Evolutionary conservation across 2,329 filamentous ascomycete genomes (phyloP), one percentile per base, ranked within the genome.

Genomic region (Fusarium transvaalense): DNA sequence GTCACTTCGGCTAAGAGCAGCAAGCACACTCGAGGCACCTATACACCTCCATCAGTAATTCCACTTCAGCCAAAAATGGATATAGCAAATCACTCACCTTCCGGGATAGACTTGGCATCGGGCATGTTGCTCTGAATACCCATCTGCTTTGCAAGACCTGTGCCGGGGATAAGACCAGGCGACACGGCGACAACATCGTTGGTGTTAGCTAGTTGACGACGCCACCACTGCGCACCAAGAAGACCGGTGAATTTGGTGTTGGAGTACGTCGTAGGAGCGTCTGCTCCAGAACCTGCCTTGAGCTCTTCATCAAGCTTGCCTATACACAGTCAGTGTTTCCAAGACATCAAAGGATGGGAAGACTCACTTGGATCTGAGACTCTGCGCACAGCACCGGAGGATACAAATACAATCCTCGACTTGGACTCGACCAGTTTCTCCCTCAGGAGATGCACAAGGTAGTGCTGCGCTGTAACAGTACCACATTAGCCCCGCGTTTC

Each of bases 211-310:
- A 87, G 80, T 66, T 85, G 77, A 5, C 85, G 84, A 3, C 84
- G 83, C 85, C 85, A 87, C 84, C 84, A 87, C 47, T 87, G 84
- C 2, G 85, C 83, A 9, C 79, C 78, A 1, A 87, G 80, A 0
- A 87, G 78, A 64, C 84, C 83, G 1, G 81, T 76, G 58, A 87
- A 86, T 67, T 87, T 87, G 62, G 80, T 81, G 39, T 79, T 76
- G 10, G 66, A 23, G 63, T 87, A 87, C 10, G 81, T 75, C 0
- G 48, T 62, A 3, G 46, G 41, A 0, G 48, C 66, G 0, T 74
- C 68, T 0, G 74, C 73, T 5, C 79, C 81, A 0, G 83, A 81
- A 2, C 74, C 77, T 2, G 77, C 80, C 23, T 78, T 78, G 14
- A 85, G 73, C 31, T 83, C 76, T 0, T 75, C 63, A 2, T 82